phyloP scores from a whole-genome alignment of 177 flowering plant species.

The Vitis hybrid region DNA sequence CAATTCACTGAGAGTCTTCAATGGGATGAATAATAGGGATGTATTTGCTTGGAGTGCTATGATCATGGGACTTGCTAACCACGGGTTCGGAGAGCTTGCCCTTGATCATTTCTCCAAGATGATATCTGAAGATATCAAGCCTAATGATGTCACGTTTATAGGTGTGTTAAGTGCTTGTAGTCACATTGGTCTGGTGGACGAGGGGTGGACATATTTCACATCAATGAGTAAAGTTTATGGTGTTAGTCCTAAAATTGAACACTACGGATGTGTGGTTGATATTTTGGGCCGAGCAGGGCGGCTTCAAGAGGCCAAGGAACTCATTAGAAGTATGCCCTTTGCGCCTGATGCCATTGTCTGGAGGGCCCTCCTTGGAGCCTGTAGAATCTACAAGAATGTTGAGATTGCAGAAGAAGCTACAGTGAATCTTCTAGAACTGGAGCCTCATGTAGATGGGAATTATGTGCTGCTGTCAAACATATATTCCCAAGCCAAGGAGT shows the following conservation, averaged over 20 bases:
- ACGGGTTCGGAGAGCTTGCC: conserved; percentile 38
- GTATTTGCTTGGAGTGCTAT: conserved; percentile 45
- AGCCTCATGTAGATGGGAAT: conserved; percentile 37
- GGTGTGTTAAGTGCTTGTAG: conserved; percentile 45
- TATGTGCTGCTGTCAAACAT: conserved; percentile 40
- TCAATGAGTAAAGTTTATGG: conserved; percentile 35
- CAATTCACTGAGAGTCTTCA: conserved; percentile 29
- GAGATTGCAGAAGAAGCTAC: conserved; percentile 36
- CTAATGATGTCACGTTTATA: conserved; percentile 45
- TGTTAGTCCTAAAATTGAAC: conserved; percentile 37
- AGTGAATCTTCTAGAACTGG: conserved; percentile 32
- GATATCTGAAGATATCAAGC: conserved; percentile 27
- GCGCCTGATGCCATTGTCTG: conserved; percentile 42
- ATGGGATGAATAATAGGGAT: conserved; percentile 25
- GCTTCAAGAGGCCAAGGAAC: conserved; percentile 28
- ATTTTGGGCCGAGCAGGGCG: conserved; percentile 44
- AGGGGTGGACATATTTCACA: conserved; percentile 31
- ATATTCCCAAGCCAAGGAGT: conserved; percentile 35
- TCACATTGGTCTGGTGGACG: conserved; percentile 39
- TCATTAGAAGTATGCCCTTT: conserved; percentile 39
- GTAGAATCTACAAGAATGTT: conserved; percentile 34
- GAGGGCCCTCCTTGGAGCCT: conserved; percentile 47
- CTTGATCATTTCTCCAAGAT: conserved; percentile 34
- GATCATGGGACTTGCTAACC: conserved; percentile 45
- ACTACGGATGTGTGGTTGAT: conserved; percentile 51